A percentile compares a stretch with the other conserved stretches of the same genome.
Evolutionary conservation across 176 grass and related monocot genomes (phyloP).

Genomic region (Calamus simplicifolius): DNA sequence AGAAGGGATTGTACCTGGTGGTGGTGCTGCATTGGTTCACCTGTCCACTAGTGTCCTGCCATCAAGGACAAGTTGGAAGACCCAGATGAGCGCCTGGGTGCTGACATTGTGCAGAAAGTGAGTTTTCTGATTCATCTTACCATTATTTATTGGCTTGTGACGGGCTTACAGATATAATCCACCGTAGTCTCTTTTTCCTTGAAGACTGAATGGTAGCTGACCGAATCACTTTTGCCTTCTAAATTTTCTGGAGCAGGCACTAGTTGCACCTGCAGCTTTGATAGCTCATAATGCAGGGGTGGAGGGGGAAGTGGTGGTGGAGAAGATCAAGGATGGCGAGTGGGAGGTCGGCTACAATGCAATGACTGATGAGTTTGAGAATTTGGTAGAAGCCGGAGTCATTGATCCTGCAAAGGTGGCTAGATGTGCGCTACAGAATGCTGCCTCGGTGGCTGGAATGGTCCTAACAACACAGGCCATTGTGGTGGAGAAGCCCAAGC

Average conservation of each 20-base stretch:
- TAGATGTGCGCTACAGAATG: slow-evolving; percentile 5
- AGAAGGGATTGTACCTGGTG: slow-evolving; percentile 8
- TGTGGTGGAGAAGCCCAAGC: slow-evolving; percentile 7
- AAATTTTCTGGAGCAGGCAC: neutral
- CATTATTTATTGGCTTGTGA: too few relatives aligned
- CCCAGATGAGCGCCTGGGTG: slow-evolving; percentile 1
- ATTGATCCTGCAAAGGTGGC: slow-evolving; percentile 8
- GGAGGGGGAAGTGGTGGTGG: slow-evolving; percentile 11
- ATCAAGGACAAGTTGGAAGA: slow-evolving; percentile 10
- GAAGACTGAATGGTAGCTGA: too few relatives aligned
- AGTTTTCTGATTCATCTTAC: neutral
- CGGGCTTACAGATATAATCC: too few relatives aligned
- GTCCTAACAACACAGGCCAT: slow-evolving; percentile 11
- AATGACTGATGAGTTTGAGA: slow-evolving; percentile 1
- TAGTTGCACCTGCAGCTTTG: slow-evolving; percentile 3
- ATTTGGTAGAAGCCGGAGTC: slow-evolving; percentile 8
- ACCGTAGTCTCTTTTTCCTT: too few relatives aligned
- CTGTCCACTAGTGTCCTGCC: neutral
- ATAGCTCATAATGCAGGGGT: neutral
- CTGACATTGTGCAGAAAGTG: slow-evolving; percentile 11
- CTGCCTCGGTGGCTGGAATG: slow-evolving; percentile 11
- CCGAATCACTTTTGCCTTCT: too few relatives aligned
- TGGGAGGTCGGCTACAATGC: slow-evolving; percentile 14
- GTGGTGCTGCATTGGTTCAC: slow-evolving; percentile 3
- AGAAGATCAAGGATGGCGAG: slow-evolving; percentile 5